A percentile compares a stretch with the other conserved stretches of the same genome.
Evolutionary conservation across 2,329 filamentous ascomycete genomes (phyloP).

Genomic region (Coniochaeta sp.): DNA sequence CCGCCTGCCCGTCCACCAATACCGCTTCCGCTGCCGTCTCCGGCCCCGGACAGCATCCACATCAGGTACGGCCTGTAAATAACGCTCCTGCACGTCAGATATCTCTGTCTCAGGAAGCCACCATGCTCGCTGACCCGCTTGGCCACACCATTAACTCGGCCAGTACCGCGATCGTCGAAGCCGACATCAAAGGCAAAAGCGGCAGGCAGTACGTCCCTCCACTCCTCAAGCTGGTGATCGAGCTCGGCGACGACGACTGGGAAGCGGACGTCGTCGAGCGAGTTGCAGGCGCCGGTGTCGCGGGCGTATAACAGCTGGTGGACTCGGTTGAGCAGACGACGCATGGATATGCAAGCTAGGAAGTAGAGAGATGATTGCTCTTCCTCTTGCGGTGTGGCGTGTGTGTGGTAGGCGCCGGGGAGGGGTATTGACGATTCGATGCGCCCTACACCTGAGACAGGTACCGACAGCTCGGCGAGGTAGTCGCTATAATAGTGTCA

Average conservation of each 20-base stretch:
- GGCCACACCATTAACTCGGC: constrained; percentile 9
- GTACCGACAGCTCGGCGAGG: constrained; percentile 42
- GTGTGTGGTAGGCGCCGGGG: constrained; percentile 37
- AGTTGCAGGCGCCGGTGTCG: constrained; percentile 28
- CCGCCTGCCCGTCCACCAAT: constrained; percentile 8
- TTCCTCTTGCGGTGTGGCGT: constrained; percentile 26
- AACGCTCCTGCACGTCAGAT: constrained; percentile 42
- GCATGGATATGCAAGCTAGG: constrained; percentile 44
- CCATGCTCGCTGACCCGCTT: constrained; percentile 29
- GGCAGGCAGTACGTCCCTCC: constrained; percentile 36
- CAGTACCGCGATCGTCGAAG: constrained; percentile 9
- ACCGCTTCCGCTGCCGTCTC: constrained; percentile 14
- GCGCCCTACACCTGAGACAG: constrained; percentile 40
- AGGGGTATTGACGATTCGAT: constrained; percentile 43
- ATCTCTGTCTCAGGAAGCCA: constrained; percentile 40
- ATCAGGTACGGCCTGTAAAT: constrained; percentile 45
- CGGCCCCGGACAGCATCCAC: constrained; percentile 35
- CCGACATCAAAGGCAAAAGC: constrained; percentile 32
- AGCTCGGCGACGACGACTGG: constrained; percentile 39
- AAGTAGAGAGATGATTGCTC: constrained; percentile 45
- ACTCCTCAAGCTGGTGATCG: constrained; percentile 39
- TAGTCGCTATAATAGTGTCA: constrained; percentile 31
- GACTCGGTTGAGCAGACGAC: constrained; percentile 37
- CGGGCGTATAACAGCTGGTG: constrained; percentile 41
- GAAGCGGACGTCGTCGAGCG: constrained; percentile 33